phyloP scores from a whole-genome alignment of 2,329 filamentous ascomycete species.

The Verticillium tricorpus region DNA sequence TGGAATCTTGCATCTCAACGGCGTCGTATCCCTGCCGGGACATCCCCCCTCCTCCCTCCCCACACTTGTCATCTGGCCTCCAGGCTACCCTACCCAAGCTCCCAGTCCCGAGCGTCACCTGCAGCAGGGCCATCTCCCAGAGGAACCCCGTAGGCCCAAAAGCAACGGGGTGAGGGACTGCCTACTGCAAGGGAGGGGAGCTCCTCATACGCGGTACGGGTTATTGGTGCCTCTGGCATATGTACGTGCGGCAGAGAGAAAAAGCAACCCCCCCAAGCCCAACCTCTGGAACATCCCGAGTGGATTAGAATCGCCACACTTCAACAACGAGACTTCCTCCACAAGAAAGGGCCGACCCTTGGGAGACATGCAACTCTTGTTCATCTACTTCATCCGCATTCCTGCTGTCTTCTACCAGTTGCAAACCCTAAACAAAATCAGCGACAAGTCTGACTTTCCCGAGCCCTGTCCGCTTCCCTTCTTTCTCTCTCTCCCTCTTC shows the following conservation, averaged over 20 bases:
- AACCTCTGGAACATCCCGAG: constrained; percentile 3
- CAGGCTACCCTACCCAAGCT: constrained; percentile 4
- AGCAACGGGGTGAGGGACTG: constrained; percentile 11
- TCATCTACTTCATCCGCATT: constrained; percentile 10
- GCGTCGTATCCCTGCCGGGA: constrained; percentile 10
- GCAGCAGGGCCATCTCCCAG: constrained; percentile 5
- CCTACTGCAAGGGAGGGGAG: constrained; percentile 14
- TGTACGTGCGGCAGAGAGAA: constrained; percentile 15
- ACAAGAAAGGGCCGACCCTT: constrained; percentile 10
- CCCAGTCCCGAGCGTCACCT: constrained; percentile 8
- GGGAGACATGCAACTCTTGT: constrained; percentile 14
- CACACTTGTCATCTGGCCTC: constrained; percentile 13
- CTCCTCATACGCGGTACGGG: constrained; percentile 5
- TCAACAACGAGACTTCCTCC: constrained; percentile 3
- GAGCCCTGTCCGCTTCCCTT: constrained; percentile 9
- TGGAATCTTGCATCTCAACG: constrained; percentile 16
- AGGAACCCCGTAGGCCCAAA: constrained; percentile 9
- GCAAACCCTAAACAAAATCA: constrained; percentile 16
- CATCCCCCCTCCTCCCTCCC: constrained; percentile 6
- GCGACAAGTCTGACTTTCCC: constrained; percentile 16
- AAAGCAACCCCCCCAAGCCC: constrained; percentile 10
- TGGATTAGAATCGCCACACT: background rate
- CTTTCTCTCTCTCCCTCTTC: constrained; percentile 8
- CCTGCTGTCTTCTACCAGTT: constrained; percentile 4
- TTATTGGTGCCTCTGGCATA: constrained; percentile 12